Evolutionary conservation across 495 filamentous ascomycete species (phyloP), one percentile per base, ranked within the genome.

Genomic region (Mytilinidion resinicola): DNA sequence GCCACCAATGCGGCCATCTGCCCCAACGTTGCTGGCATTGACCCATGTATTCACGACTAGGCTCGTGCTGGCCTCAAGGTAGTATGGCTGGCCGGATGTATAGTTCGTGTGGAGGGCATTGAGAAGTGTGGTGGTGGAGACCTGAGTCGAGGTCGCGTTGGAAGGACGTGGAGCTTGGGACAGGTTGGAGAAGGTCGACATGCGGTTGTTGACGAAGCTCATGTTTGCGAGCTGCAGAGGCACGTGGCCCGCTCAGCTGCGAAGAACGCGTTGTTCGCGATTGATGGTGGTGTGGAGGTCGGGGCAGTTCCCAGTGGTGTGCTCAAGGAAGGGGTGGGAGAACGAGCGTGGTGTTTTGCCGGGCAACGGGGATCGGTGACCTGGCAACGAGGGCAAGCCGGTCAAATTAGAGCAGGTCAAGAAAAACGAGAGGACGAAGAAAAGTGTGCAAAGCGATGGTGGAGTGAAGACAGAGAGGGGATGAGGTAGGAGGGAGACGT

Each of bases 1-100:
- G 20, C 89, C 90, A 25, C 88, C 89, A 38, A 74, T 74, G 12
- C 78, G 79, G 30, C 86, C 88, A 65, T 88, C 84, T 0, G 78
- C 78, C 47, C 82, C 80, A 4, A 77, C 70, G 61, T 85, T 84
- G 10, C 82, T 77, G 7, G 88, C 89, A 3, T 87, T 95, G 21
- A 90, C 78, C 90, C 90, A 96, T 59, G 92, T 95, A 73, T 96
- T 97, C 54, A 97, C 92, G 0, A 92, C 95, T 50, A 96, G 68
- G 66, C 90, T 95, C 1, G 92, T 92, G 38, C 89, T 87, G n/a
- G 90, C 85, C 71, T 98, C 93, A 6, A 97, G 80, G 57, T 78
- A 78, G 71, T 93, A 91, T 8, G 92, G 85, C 59, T 88, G 82
- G 8, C 81, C 82, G 3, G 86, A 85, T n/a, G 85, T 81, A 71